These are phyloP conservation scores for Diaporthe sp. DNA, from an alignment of 2,329 filamentous ascomycete genomes.

Conservation along the genomic window DNA sequence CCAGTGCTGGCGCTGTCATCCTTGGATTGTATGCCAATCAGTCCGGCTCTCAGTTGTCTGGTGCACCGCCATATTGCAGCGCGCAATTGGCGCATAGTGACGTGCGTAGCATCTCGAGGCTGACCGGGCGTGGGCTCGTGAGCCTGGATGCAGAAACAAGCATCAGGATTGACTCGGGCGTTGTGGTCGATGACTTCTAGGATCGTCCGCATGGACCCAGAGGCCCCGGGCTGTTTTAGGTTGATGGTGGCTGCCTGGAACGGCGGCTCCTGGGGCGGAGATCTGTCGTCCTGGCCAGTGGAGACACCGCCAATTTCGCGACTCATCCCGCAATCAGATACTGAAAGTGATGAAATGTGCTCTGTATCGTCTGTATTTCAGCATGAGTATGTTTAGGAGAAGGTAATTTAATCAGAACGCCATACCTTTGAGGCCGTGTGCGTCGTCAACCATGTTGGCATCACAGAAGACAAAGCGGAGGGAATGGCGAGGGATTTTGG, in stretches of 20 bases:
- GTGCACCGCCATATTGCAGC: neutral
- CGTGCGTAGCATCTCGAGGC: neutral
- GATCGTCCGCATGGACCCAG: neutral
- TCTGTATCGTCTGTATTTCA: no score
- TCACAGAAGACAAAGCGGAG: no score
- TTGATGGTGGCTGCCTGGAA: neutral
- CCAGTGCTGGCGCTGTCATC: neutral
- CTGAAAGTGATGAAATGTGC: no score
- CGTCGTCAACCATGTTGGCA: no score
- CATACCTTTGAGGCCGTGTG: no score
- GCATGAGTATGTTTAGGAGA: no score
- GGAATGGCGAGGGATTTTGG: no score
- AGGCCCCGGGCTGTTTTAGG: neutral
- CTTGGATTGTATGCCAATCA: neutral
- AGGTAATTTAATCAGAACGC: no score
- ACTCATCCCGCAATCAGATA: no score
- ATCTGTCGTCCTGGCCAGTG: no score
- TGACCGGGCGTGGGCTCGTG: neutral
- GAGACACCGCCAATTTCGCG: no score
- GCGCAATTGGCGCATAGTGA: neutral
- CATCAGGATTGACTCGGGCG: neutral
- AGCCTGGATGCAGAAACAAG: slow-evolving; percentile 1
- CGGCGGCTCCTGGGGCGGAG: no score
- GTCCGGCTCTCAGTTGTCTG: neutral
- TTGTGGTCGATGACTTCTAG: slow-evolving; percentile 15